Base-by-base conservation (phyloP, 2,329 filamentous ascomycete species). In the Bipolaris gigantea region DNA sequence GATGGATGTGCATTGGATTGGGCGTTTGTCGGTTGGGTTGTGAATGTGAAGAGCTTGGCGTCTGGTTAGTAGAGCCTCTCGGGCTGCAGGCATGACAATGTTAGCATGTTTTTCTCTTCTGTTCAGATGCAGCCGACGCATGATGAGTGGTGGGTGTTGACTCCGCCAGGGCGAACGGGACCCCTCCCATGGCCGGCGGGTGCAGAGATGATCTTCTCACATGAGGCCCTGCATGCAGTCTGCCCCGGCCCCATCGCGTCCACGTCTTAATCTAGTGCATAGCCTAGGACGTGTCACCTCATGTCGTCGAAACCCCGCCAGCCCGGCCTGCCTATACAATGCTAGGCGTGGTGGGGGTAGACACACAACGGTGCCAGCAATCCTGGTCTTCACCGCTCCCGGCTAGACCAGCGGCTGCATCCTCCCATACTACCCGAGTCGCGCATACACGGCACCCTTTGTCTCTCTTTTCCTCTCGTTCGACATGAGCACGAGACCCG, bases 371-470 rank as follows among this genome's bases (percentile, higher is more conserved):
- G 38, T 54, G 56, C 56, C 56, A 59, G 54, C 56, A 57, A 55
- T 57, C 51, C 50, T 41, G 23, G 46, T 49, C 48, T 50, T 60
- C 60, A 64, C 62, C 62, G 62, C 62, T 32, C 53, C 51, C 52
- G 40, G 58, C 44, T 56, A 56, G 61, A 51, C 55, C 53, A 57
- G 59, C 46, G 32, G 51, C 41, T 46, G 56, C 42, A 48, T 50
- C 53, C 43, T 51, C 44, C 27, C 36, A 49, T 16, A 41, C 38
- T 19, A 21, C 35, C 19, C 18, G 35, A 40, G 36, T 21, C 45
- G 35, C 39, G 30, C 39, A 39, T 30, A 19, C 51, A 40, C 27
- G 27, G 13, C 51, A 50, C 32, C 23, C 18, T 25, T 6, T 23
- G 19, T 40, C 11, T n/a, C 38, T 25, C 36, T 39, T n/a, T n/a